Percentiles rank a stretch among this genome's conserved stretches.
Evolutionary conservation across 2,329 filamentous ascomycete species (phyloP).

Genomic region (Diplocarpon rosae): DNA sequence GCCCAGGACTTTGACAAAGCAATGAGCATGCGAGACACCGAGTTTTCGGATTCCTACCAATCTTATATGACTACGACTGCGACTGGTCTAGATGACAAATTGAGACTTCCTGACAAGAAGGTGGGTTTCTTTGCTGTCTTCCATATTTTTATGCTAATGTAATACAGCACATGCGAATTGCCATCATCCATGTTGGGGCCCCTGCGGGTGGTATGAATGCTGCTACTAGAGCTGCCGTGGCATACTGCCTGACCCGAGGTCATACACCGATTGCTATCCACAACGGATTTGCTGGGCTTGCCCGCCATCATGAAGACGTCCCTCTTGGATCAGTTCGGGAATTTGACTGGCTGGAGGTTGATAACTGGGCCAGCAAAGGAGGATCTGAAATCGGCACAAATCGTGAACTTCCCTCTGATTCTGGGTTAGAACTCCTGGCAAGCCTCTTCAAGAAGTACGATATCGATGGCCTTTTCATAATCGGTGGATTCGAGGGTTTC

Average conservation of each 20-base stretch:
- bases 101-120: slow-evolving; percentile 59
- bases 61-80: slow-evolving; percentile 88
- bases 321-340: slow-evolving; percentile 74
- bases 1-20: slow-evolving; percentile 77
- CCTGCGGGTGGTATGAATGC: slow-evolving; percentile 98
- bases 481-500: slow-evolving; percentile 95
- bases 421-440: slow-evolving; percentile 72
- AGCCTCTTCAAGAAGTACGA: slow-evolving; percentile 75
- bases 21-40: slow-evolving; percentile 80
- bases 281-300: slow-evolving; percentile 92
- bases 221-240: slow-evolving; percentile 82
- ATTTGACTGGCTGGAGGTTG: slow-evolving; percentile 87
- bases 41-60: slow-evolving; percentile 86
- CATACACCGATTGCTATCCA: slow-evolving; percentile 88
- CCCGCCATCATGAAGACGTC: slow-evolving; percentile 77
- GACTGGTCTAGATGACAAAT: slow-evolving; percentile 56
- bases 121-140: slow-evolving; percentile 33
- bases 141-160: slow-evolving; percentile 23
- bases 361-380: slow-evolving; percentile 90
- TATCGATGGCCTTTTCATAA: slow-evolving; percentile 82
- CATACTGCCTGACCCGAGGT: slow-evolving; percentile 84
- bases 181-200: slow-evolving; percentile 92
- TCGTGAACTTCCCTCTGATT: slow-evolving; percentile 77
- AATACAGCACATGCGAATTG: slow-evolving; percentile 71
- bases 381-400: slow-evolving; percentile 98